These are phyloP conservation scores for Lipomyces oligophaga DNA, from an alignment of 805 yeast genomes.

Conservation along the genomic window DNA sequence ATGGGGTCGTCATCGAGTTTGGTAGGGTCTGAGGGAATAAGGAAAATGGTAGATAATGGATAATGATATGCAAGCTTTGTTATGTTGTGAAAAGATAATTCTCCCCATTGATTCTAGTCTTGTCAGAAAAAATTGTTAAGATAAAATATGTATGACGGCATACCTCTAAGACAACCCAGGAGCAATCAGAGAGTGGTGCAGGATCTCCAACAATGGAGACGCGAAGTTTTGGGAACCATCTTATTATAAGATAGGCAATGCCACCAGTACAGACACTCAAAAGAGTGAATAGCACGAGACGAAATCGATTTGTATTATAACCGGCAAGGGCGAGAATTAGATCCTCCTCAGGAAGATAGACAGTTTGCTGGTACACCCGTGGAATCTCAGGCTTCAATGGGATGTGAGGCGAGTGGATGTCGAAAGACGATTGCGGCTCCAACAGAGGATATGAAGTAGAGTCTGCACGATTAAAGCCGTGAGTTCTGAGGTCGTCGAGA, in stretches of 20 bases:
- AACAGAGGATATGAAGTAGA: conserved; percentile 3
- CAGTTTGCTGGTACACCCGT: conserved; percentile 52
- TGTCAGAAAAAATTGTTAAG: not conserved
- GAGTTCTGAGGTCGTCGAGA: not conserved
- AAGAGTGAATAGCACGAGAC: conserved; percentile 48
- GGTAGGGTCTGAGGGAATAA: conserved; percentile 16
- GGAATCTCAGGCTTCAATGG: conserved; percentile 3
- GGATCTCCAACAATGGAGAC: conserved; percentile 62
- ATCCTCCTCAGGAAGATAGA: conserved; percentile 93
- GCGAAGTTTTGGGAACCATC: conserved; percentile 84
- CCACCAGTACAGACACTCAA: conserved; percentile 65
- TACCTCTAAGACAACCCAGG: conserved; percentile 82
- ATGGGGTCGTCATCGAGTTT: conserved; percentile 52
- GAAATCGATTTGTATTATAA: conserved; percentile 52
- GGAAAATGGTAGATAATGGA: conserved; percentile 64
- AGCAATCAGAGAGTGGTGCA: conserved; percentile 73
- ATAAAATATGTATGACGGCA: not conserved
- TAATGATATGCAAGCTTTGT: conserved; percentile 62
- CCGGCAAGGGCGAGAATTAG: conserved; percentile 93
- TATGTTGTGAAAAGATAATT: conserved; percentile 59
- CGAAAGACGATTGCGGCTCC: conserved; percentile 7
- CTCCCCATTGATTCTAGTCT: conserved; percentile 74
- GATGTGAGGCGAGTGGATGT: not conserved
- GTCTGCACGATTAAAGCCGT: conserved; percentile 2
- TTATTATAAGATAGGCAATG: conserved; percentile 59